Base-by-base conservation (phyloP, 768 basidiomycete genomes). In the Termitomyces eurrhizus region DNA sequence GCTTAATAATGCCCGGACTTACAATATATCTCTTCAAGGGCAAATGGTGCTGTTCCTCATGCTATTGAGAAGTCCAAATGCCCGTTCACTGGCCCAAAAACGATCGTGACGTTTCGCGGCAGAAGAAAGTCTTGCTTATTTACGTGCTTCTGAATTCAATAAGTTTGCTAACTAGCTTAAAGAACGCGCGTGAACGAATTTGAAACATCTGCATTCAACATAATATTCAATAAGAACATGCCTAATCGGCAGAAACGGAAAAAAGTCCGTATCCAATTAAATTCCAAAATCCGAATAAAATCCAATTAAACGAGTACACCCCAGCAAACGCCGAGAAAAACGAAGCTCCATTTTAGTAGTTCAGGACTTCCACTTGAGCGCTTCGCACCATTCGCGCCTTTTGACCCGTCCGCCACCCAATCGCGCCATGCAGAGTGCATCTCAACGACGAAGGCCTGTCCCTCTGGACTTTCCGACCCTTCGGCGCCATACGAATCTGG, bases 351-450 rank as follows among this genome's bases (percentile, higher is more conserved):
- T 57, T 37, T 57, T n/a, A 60, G 0, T 1, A 48, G 32, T 33
- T 46, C 42, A 44, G 21, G 18, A 3, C 41, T 48, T 50, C 36
- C 29, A 29, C n/a, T 24, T 18, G 55, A 16, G 37, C 59, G 51
- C 12, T 53, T n/a, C 11, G 73, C 78, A 21, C 61, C 72, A 66
- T 80, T 86, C n/a, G 71, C 74, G 7, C 87, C 86, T 32, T 76
- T 73, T 4, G 80, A 73, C 0, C 89, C 88, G 33, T 69, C 79
- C 0, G 73, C 75, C 1, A 81, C 78, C 90, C 92, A 93, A 64
- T 93, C 92, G 48, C 79, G 75, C 79, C 86, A 90, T 4, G 89
- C 89, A 0, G 90, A 82, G 60, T 92, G 79, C 73, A 94, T 78
- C 67, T 86, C 79, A 6, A 95, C 70, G 12, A 90, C 83, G 70